phyloP scores from a whole-genome alignment of 2,329 filamentous ascomycete genomes.

The Stagonosporopsis cucurbitacearum region DNA sequence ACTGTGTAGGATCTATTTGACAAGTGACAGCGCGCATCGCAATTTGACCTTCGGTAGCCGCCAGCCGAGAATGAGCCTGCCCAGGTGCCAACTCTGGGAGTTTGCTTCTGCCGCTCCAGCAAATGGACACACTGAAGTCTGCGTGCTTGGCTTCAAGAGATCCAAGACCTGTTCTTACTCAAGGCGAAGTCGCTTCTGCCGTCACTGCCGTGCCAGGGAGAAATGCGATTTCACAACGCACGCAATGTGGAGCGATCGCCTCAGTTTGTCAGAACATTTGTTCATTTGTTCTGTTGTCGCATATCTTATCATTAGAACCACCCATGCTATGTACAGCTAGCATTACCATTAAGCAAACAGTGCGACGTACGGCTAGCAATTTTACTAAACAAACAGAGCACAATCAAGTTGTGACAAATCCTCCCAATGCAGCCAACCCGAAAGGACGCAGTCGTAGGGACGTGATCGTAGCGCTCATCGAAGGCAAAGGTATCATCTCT shows the following conservation, averaged over 20 bases:
- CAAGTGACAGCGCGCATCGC: conserved; percentile 25
- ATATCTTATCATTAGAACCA: neutral
- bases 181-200: neutral
- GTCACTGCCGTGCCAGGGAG: neutral
- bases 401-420: conserved; percentile 8
- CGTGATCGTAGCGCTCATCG: conserved; percentile 38
- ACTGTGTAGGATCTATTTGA: neutral
- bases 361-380: conserved; percentile 19
- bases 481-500: conserved; percentile 38
- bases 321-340: conserved; percentile 17
- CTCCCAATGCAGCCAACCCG: conserved; percentile 10
- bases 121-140: neutral
- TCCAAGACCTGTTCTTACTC: neutral
- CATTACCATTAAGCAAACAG: neutral
- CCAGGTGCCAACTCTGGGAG: conserved; percentile 15
- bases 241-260: neutral
- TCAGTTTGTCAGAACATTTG: neutral
- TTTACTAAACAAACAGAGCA: conserved; percentile 21
- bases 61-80: conserved; percentile 6
- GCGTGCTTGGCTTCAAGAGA: conserved; percentile 5
- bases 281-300: neutral
- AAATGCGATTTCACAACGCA: too few species aligned
- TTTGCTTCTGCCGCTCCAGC: neutral
- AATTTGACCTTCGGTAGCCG: conserved; percentile 22
- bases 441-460: conserved; percentile 25